phyloP scores from a whole-genome alignment of 2,329 filamentous ascomycete genomes.

The Nothopassalora personata region DNA sequence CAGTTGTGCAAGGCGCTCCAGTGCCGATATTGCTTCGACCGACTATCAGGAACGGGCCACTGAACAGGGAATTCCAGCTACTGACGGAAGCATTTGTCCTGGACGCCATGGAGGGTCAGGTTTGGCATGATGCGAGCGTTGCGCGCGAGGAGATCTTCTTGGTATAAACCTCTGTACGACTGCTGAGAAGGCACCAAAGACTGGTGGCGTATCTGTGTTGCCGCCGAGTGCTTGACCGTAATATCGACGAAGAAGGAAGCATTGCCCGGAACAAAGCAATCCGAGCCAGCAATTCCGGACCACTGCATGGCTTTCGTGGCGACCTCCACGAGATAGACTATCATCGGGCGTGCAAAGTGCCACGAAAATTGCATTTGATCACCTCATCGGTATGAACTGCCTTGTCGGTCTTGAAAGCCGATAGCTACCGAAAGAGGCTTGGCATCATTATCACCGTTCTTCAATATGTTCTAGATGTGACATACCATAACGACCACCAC shows the following conservation, averaged over 20 bases:
- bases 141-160: slow-evolving; percentile 6
- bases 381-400: background rate
- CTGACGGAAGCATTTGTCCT: slow-evolving; percentile 15
- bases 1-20: slow-evolving; percentile 10
- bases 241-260: too few species aligned
- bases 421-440: background rate
- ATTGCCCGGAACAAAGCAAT: too few species aligned
- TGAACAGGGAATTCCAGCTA: slow-evolving; percentile 7
- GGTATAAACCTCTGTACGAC: background rate
- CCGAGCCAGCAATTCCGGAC: too few species aligned
- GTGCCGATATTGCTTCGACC: slow-evolving; percentile 15
- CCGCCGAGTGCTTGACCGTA: too few species aligned
- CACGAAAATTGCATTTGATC: too few species aligned
- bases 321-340: too few species aligned
- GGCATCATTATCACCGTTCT: background rate
- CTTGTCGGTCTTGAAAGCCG: background rate
- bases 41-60: slow-evolving; percentile 3
- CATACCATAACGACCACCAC: background rate
- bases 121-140: slow-evolving; percentile 9
- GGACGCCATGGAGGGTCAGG: slow-evolving; percentile 17
- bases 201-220: too few species aligned
- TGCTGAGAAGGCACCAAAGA: too few species aligned
- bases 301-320: too few species aligned
- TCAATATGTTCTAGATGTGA: too few species aligned
- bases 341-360: too few species aligned